phyloP scores from a whole-genome alignment of 345 rosid species.

The Bruguiera parviflora region DNA sequence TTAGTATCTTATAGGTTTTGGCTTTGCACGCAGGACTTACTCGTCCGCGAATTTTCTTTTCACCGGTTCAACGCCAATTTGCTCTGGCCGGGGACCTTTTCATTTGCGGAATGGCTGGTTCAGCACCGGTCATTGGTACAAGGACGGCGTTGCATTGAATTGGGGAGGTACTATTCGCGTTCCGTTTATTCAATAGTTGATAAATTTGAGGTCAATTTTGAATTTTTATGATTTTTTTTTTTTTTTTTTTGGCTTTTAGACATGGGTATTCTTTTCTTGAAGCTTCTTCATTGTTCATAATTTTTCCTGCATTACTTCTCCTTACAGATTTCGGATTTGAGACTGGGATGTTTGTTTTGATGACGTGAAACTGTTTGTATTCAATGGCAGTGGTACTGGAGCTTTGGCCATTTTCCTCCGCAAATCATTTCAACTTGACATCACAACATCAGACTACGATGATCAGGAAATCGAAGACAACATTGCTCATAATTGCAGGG shows the following conservation, averaged over 20 bases:
- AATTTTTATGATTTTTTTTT: not conserved
- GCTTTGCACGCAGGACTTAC: slow-evolving; percentile 53
- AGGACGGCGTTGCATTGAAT: slow-evolving; percentile 68
- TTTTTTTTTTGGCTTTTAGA: too few species aligned
- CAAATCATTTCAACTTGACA: slow-evolving; percentile 59
- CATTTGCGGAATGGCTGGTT: slow-evolving; percentile 88
- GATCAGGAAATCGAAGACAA: slow-evolving; percentile 91
- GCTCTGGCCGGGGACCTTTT: slow-evolving; percentile 95
- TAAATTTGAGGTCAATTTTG: not conserved
- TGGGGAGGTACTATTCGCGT: slow-evolving; percentile 62
- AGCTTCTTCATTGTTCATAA: not conserved
- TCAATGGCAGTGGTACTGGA: slow-evolving; percentile 77
- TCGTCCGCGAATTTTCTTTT: slow-evolving; percentile 76
- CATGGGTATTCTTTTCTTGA: too few species aligned
- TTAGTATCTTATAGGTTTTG: slow-evolving; percentile 9
- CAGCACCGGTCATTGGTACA: slow-evolving; percentile 42
- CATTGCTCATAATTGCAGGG: slow-evolving; percentile 72
- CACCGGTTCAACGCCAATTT: slow-evolving; percentile 94
- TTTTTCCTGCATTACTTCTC: not conserved
- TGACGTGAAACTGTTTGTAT: slow-evolving; percentile 13
- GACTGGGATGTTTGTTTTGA: slow-evolving; percentile 2
- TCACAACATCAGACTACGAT: slow-evolving; percentile 82
- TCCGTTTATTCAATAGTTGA: not conserved
- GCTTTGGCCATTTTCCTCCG: slow-evolving; percentile 84
- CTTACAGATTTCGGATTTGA: not conserved